Percentiles rank a stretch among this genome's conserved stretches.
These are phyloP conservation scores for Nymphaea thermarum DNA, from an alignment of 164 flowering plant species.

Conservation along the genomic window DNA sequence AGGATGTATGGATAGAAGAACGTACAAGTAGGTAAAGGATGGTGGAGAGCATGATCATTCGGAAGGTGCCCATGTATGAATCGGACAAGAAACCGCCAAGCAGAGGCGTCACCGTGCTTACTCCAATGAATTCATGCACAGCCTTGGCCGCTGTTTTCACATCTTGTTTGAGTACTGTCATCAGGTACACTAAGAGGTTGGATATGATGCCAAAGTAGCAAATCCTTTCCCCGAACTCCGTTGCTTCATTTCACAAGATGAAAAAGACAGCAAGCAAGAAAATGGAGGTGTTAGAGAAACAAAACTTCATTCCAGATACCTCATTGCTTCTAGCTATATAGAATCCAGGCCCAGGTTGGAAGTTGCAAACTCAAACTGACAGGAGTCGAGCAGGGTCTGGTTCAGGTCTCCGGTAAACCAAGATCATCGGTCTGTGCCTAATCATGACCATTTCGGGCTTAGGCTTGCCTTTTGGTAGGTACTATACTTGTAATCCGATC, in stretches of 20 bases:
- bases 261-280: background rate
- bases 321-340: background rate
- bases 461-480: too few relatives aligned
- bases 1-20: background rate
- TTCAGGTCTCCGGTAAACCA: too few relatives aligned
- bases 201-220: constrained; percentile 45
- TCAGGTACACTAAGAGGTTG: constrained; percentile 48
- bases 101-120: constrained; percentile 69
- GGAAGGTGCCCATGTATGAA: constrained; percentile 68
- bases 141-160: constrained; percentile 42
- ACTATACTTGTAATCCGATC: too few relatives aligned
- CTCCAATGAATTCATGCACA: constrained; percentile 55
- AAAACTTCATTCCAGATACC: background rate
- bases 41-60: constrained; percentile 39
- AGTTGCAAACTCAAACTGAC: background rate
- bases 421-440: too few relatives aligned
- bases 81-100: constrained; percentile 85
- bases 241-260: constrained; percentile 17
- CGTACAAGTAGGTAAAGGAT: constrained; percentile 61
- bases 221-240: constrained; percentile 58
- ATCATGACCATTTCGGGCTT: too few relatives aligned
- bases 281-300: background rate
- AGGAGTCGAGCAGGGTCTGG: background rate
- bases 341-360: background rate
- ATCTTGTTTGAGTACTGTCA: constrained; percentile 48